Evolutionary conservation across 371 early-diverging fungal genomes (phyloP), one percentile per base, ranked within the genome.

Genomic region (Mucor mucedo): DNA sequence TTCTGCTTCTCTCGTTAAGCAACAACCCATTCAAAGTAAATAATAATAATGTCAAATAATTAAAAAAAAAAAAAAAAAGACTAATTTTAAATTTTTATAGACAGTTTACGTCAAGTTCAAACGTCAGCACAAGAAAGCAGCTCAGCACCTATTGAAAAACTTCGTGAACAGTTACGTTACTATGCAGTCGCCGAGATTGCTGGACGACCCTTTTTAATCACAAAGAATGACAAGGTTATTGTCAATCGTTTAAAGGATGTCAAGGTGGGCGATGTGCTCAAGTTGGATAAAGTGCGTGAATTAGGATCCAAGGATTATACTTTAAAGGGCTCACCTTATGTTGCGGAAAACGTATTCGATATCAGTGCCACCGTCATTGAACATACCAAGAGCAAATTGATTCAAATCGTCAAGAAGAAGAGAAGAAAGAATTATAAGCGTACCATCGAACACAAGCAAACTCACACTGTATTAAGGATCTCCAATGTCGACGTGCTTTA

Each of bases 121-220:
- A 70, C 70, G 1, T 47, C 62, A 53, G 49, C 63, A n/a, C 16
- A 33, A 48, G 69, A 63, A 29, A 38, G 21, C 60, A 35, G 21
- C 21, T 13, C 55, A 57, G 39, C 54, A 44, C 8, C 53, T 29
- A 14, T 79, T 55, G 66, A 68, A 44, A 77, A 76, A 61, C 78
- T 88, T 49, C 83, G 87, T 40, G 77, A 83, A 29, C 87, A 87
- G 60, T 71, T 83, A 41, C 83, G 82, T 35, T 83, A 89, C 76
- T 93, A 89, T 72, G 97, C 97, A 13, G 90, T 95, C 40, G 91
- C 94, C 30, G 93, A 95, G 65, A 88, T 98, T 71, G 90, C 93
- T 50, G 90, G 89, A 57, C 89, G 95, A 35, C 95, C 93, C 9
- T 95, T 89, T 76, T 85, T 94, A 58, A 92, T 97, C 29, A 89